Evolutionary conservation across 139 green algal species (phyloP).

Genomic region (Chlorella sp.): DNA sequence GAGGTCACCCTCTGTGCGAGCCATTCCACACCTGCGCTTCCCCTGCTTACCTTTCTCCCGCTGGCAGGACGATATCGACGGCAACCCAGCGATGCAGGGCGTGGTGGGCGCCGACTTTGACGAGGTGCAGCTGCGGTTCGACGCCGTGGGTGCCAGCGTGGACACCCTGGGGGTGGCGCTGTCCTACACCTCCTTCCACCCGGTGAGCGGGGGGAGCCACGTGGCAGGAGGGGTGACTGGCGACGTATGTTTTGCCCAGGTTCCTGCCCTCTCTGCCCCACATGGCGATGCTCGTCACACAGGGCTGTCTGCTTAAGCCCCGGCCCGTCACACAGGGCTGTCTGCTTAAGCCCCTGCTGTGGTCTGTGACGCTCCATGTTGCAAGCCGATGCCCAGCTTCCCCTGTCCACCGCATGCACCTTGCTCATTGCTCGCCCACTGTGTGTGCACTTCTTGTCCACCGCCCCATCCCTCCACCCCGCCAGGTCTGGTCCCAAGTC

Average conservation of each 20-base stretch:
- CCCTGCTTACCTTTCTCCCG: neutral
- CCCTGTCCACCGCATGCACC: no score
- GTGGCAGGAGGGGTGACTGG: no score
- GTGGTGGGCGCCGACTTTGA: neutral
- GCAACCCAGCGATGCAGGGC: neutral
- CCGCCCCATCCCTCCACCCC: neutral
- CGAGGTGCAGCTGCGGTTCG: neutral
- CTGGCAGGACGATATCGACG: neutral
- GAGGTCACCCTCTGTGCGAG: no score
- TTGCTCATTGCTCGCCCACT: no score
- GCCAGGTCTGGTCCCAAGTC: neutral
- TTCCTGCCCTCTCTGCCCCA: no score
- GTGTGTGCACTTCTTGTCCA: no score
- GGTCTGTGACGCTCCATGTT: neutral
- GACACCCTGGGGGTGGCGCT: slow-evolving; percentile 8
- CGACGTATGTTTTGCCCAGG: no score
- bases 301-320: no score
- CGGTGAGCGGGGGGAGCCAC: neutral
- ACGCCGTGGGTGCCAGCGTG: neutral
- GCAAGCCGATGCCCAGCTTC: neutral
- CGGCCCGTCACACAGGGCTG: neutral
- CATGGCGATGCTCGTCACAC: no score
- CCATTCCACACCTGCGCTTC: no score
- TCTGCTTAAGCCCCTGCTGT: neutral
- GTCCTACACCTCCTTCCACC: slow-evolving; percentile 18